Evolutionary conservation across 495 filamentous ascomycete species (phyloP), one percentile per base, ranked within the genome.

Genomic region (Amniculicola lignicola): DNA sequence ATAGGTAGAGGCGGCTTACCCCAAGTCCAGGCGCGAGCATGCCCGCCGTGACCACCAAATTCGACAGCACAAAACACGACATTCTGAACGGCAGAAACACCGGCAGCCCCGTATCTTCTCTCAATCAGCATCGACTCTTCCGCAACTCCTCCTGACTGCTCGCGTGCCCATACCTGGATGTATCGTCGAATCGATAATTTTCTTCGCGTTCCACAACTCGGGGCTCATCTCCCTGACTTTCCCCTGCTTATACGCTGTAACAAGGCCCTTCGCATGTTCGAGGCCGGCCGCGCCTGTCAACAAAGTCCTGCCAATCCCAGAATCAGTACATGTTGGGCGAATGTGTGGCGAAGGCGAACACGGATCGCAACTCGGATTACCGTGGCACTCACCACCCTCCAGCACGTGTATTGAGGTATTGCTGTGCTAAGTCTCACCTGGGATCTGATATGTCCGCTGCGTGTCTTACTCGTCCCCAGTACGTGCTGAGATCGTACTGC

Each of bases 81-180:
- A 98, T 97, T 63, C 93, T 84, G 69, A 96, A 96, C 16, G 94
- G 93, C 4, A 97, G 81, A 65, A 97, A 82, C 47, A 97, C 94
- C 0, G 91, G 86, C 65, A 87, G 75, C 44, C 91, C 93, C 4
- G 92, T 97, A 71, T 98, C 93, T 89, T 51, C 12, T 37, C 14
- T 39, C 14, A 14, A 28, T 59, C 43, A 58, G 59, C 41, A 36
- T 38, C 6, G 22, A 15, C 28, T 25, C 19, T n/a, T 56, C 38
- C 29, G 12, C 48, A 21, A 24, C n/a, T n/a, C 28, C 3, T 16
- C 23, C 16, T 31, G 14, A 47, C 12, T 37, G 44, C 15, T 52
- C n/a, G 35, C 27, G 39, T 44, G 51, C 22, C 37, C 73, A 51
- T 81, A 89, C 88, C 89, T 39, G 93, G 93, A 70, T 98, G 93